A percentile compares a stretch with the other conserved stretches of the same genome.
Evolutionary conservation across 2,329 filamentous ascomycete species (phyloP).

Genomic region (Scedosporium dehoogii): DNA sequence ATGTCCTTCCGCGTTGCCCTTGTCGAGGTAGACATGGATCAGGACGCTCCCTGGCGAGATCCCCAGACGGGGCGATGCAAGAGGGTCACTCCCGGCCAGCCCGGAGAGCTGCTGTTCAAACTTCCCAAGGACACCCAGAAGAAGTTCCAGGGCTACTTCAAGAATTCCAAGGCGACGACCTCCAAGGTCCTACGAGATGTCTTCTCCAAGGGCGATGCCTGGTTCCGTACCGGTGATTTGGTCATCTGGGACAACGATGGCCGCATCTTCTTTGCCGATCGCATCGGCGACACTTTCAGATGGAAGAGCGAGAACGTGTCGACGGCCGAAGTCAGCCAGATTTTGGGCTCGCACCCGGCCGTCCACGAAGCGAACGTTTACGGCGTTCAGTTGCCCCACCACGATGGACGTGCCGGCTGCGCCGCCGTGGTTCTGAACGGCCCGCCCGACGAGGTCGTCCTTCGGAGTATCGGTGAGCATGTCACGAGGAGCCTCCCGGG

Average conservation of each 20-base stretch:
- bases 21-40: slow-evolving; percentile 62
- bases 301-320: slow-evolving; percentile 66
- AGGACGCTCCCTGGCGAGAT: slow-evolving; percentile 58
- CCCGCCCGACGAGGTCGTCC: slow-evolving; percentile 28
- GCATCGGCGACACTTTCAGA: slow-evolving; percentile 66
- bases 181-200: slow-evolving; percentile 68
- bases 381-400: slow-evolving; percentile 53
- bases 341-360: slow-evolving; percentile 47
- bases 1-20: slow-evolving; percentile 43
- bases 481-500: slow-evolving; percentile 49
- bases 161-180: slow-evolving; percentile 59
- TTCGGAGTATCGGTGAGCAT: slow-evolving; percentile 54
- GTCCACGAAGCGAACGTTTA: slow-evolving; percentile 61
- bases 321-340: slow-evolving; percentile 56
- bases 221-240: slow-evolving; percentile 78
- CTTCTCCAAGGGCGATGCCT: slow-evolving; percentile 66
- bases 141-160: slow-evolving; percentile 75
- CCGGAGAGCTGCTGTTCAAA: slow-evolving; percentile 67
- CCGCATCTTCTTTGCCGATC: slow-evolving; percentile 69
- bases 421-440: slow-evolving; percentile 49
- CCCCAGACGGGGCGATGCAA: slow-evolving; percentile 60
- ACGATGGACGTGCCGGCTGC: slow-evolving; percentile 61
- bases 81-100: slow-evolving; percentile 44
- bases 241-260: slow-evolving; percentile 62
- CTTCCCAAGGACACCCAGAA: slow-evolving; percentile 56